phyloP scores from a whole-genome alignment of 352 stramenopile genomes.

The Globisporangium paddicum region DNA sequence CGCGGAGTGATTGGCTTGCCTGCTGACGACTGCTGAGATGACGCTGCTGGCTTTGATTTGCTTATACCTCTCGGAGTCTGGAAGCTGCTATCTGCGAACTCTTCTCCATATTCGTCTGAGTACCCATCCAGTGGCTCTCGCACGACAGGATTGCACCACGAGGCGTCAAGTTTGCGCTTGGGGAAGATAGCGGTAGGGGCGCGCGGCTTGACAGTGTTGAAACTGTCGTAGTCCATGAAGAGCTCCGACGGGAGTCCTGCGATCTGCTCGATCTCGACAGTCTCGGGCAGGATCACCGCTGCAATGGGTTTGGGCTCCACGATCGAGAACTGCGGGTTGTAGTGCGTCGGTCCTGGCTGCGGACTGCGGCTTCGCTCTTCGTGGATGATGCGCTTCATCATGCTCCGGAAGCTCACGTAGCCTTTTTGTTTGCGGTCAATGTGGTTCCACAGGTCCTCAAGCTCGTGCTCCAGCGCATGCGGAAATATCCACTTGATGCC shows the following conservation, averaged over 20 bases:
- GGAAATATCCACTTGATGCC: constrained; percentile 53
- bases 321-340: constrained; percentile 42
- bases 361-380: constrained; percentile 40
- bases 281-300: constrained; percentile 51
- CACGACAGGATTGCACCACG: constrained; percentile 73
- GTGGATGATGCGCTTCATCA: constrained; percentile 19
- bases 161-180: constrained; percentile 53
- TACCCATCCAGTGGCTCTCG: constrained; percentile 11
- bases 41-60: not conserved
- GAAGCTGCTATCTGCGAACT: not conserved
- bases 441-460: constrained; percentile 53
- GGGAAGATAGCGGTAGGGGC: constrained; percentile 40
- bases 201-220: constrained; percentile 53
- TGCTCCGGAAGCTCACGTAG: constrained; percentile 13
- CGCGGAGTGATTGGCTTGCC: not conserved
- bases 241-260: constrained; percentile 43
- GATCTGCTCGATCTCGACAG: constrained; percentile 17
- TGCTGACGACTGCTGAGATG: not conserved
- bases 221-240: constrained; percentile 68
- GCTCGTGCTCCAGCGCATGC: constrained; percentile 34
- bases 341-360: constrained; percentile 65
- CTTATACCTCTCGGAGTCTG: not conserved
- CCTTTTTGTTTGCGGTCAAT: constrained; percentile 16
- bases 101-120: not conserved
- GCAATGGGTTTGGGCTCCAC: constrained; percentile 32